Evolutionary conservation across 805 yeast genomes (phyloP).

Genomic region (Ogataea populi-albae): DNA sequence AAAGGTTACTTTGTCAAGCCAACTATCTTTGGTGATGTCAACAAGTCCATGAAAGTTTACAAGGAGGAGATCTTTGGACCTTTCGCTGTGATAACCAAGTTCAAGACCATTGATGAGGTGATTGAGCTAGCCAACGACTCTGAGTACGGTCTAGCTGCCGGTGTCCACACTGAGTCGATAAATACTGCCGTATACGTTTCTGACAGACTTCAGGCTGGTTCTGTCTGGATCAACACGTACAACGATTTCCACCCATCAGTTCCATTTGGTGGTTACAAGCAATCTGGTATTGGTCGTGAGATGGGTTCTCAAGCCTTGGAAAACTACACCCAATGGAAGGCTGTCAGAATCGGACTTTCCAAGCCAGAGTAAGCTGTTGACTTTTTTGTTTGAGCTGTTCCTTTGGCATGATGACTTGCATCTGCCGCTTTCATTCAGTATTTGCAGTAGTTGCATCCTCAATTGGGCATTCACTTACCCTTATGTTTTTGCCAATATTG

Average conservation of each 20-base stretch:
- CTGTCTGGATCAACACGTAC: constrained; percentile 78
- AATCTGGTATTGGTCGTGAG: constrained; percentile 83
- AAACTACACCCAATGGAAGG: constrained; percentile 72
- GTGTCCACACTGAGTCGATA: constrained; percentile 65
- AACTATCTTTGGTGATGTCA: constrained; percentile 69
- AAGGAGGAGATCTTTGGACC: constrained; percentile 81
- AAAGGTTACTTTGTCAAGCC: constrained; percentile 75
- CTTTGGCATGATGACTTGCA: neutral
- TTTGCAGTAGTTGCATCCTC: too few relatives aligned
- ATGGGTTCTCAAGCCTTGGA: constrained; percentile 79
- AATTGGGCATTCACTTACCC: too few relatives aligned
- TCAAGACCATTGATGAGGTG: constrained; percentile 65
- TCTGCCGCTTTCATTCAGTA: too few relatives aligned
- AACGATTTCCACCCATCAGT: constrained; percentile 72
- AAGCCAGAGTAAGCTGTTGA: constrained; percentile 23
- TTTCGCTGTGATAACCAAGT: constrained; percentile 67
- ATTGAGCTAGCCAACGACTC: constrained; percentile 65
- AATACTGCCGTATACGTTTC: constrained; percentile 63
- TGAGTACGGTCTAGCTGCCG: constrained; percentile 78
- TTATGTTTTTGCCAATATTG: too few relatives aligned
- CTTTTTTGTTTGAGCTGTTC: neutral
- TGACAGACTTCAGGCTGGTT: constrained; percentile 67
- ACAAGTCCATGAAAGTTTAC: constrained; percentile 58
- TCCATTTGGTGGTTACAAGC: constrained; percentile 81
- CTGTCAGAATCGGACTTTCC: constrained; percentile 51